Evolutionary conservation across 495 filamentous ascomycete species (phyloP), one percentile per base, ranked within the genome.

Genomic region (Penicillium samsonianum): DNA sequence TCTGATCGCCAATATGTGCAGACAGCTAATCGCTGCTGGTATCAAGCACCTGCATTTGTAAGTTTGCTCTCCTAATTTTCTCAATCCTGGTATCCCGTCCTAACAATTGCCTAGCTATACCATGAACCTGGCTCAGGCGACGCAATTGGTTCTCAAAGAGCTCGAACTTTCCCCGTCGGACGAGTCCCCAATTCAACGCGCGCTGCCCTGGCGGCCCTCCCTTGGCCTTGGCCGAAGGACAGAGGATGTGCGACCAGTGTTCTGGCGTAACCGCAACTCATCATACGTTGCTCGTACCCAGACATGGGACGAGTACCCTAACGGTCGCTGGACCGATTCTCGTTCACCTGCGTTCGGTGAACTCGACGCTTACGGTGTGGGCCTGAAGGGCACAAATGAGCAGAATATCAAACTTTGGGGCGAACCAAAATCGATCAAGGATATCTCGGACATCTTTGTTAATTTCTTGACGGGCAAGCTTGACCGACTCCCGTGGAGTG

Each of bases 291-390:
- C 87, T 35, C 90, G 95, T 50, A 99, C 95, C 5, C 91, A 97
- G 68, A 92, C 96, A 61, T 99, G 95, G 95, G 95, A 99, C 63
- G 95, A 99, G 68, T 99, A 96, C 65, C 95, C 95, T 43, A 99
- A 99, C 78, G 95, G 95, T 35, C 89, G 95, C 71, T 99, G 95
- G 95, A 96, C 95, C 71, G 95, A 99, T 73, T 91, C 92, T 33
- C 84, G 95, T 51, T 98, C 95, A 28, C 95, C 95, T 57, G 95
- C 95, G 20, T 99, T 97, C 61, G 95, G 95, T 65, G 91, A 97
- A 73, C 81, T 99, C 38, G 95, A 99, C 75, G 84, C 90, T 28
- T 99, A 99, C 67, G 94, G 93, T 17, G 89, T 98, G 60, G 91
- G 93, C 45, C 76, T 99, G 58, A 95, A 92, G 57, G 95, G 95